phyloP scores from a whole-genome alignment of 345 rosid species.

The Melastoma malabathricum region DNA sequence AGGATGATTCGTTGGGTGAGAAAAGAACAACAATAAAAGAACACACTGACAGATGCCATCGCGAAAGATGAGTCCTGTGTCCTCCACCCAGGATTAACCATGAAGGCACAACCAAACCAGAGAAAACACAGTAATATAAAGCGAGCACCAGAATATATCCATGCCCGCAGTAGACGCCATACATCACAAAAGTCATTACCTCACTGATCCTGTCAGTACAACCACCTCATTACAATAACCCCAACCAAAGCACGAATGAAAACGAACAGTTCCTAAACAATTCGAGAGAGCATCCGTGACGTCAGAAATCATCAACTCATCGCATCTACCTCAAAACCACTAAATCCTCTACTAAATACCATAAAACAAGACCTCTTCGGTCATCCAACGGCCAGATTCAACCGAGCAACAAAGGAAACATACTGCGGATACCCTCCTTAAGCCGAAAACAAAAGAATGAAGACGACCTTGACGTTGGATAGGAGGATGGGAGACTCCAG shows the following conservation, averaged over 20 bases:
- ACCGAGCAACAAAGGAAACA: neutral
- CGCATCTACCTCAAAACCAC: slow-evolving; percentile 6
- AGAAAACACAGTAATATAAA: too few species aligned
- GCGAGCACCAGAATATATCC: too few species aligned
- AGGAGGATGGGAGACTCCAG: slow-evolving; percentile 92
- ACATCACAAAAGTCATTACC: too few species aligned
- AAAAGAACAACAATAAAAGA: slow-evolving; percentile 15
- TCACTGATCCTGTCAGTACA: too few species aligned
- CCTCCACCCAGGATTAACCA: slow-evolving; percentile 32
- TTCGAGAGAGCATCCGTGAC: too few species aligned
- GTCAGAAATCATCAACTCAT: too few species aligned
- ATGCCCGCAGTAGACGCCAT: too few species aligned
- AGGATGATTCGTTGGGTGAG: slow-evolving; percentile 36
- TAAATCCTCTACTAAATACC: neutral
- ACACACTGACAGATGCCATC: slow-evolving; percentile 11
- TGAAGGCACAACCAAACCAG: slow-evolving; percentile 26
- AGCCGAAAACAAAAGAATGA: neutral
- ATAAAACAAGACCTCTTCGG: too few species aligned
- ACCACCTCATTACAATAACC: too few species aligned
- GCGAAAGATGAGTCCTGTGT: slow-evolving; percentile 7
- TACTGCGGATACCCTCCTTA: neutral
- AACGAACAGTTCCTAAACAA: too few species aligned
- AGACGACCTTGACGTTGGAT: slow-evolving; percentile 68
- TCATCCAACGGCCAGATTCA: neutral
- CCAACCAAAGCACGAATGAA: too few species aligned